phyloP scores from a whole-genome alignment of 148 eudicot genomes.

The Fagopyrum tataricum region DNA sequence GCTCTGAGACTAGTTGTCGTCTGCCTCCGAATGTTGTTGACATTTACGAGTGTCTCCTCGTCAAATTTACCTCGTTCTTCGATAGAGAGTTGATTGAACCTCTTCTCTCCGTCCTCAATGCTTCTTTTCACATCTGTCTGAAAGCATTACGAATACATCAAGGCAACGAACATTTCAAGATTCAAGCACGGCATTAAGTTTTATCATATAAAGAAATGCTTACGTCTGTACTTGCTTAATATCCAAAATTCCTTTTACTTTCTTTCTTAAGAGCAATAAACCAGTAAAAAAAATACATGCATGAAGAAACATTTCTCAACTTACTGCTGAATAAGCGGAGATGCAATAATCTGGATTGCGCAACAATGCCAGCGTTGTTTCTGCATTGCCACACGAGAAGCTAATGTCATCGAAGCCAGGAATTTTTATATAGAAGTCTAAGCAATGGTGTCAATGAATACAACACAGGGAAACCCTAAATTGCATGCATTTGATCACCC shows the following conservation, averaged over 20 bases:
- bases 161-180: too few species aligned
- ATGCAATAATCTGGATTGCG: constrained; percentile 98
- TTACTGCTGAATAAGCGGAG: constrained; percentile 89
- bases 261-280: not conserved
- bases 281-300: not conserved
- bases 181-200: too few species aligned
- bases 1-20: constrained; percentile 49
- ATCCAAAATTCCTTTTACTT: not conserved
- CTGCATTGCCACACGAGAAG: constrained; percentile 34
- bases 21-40: constrained; percentile 67
- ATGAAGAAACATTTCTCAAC: constrained; percentile 20
- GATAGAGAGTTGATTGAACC: constrained; percentile 81
- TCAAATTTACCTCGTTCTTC: constrained; percentile 94
- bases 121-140: constrained; percentile 51
- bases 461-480: too few species aligned
- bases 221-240: too few species aligned
- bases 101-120: constrained; percentile 80
- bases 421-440: too few species aligned
- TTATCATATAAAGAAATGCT: too few species aligned
- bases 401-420: too few species aligned
- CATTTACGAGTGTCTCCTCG: constrained; percentile 95
- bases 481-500: too few species aligned
- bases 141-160: not conserved
- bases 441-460: too few species aligned
- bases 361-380: constrained; percentile 80